Evolutionary conservation across 495 filamentous ascomycete species (phyloP), one percentile per base, ranked within the genome.

Genomic region (Talaromyces borbonicus): DNA sequence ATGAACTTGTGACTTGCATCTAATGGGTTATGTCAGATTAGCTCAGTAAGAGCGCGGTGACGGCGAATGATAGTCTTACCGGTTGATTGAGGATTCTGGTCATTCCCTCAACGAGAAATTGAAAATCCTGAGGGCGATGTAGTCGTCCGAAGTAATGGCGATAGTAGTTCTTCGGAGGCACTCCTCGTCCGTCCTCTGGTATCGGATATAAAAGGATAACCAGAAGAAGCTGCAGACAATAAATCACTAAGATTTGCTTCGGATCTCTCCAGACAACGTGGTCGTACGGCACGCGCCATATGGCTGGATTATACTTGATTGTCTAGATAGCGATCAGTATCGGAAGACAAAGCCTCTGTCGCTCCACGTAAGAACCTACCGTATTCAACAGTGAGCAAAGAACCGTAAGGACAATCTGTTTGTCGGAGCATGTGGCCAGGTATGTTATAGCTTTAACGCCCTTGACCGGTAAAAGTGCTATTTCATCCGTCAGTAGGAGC

Each of bases 71-170:
- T 8, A 11, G 14, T 51, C 67, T 53, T 54, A 84, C 81, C 5
- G 92, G 92, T 49, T 96, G 89, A 54, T 92, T 94, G 43, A 99
- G 63, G 27, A 97, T 83, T 52, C 87, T 79, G 2, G 84, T 94
- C 84, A 99, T 93, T 18, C 92, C 92, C 61, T 97, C 90, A 11
- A 92, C 84, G 18, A 97, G 77, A 59, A 97, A 97, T 61, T 99
- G 92, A 62, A 99, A 97, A 57, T 99, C 92, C 57, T 96, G 87
- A 7, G 90, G 85, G 38, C 92, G 77, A 63, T 99, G 92, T 39
- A 99, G 61, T 38, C 90, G 75, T 29, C 92, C 88, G 22, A 96
- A 80, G 55, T 90, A 94, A 67, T 95, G 86, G 8, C 90, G 84
- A 60, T 89, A 95, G 55, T 80, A 86, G 59, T 97, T 99, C 69